Base-by-base conservation (phyloP, 2,329 filamentous ascomycete genomes). In the Dendryphion nanum region DNA sequence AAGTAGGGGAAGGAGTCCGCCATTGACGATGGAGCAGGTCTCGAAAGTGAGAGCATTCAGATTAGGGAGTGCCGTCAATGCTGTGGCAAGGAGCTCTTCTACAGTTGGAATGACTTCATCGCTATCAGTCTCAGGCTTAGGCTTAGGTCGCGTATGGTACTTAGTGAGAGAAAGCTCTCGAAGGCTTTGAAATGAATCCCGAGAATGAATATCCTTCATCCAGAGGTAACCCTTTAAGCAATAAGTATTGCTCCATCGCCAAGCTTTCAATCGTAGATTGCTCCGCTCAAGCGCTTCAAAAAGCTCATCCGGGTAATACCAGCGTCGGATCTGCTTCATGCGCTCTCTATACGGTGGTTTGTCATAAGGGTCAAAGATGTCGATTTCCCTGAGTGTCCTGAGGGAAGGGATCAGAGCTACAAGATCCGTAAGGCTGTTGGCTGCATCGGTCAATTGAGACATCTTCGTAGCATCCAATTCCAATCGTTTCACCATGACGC, bases 31-130 rank as follows among this genome's bases (percentile, higher is more conserved):
- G 3, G 82, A 83, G 30, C 84, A 94, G 6, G 83, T 84, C 55
- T 90, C 81, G 48, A 96, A 82, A 2, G 82, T 73, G 8, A 96
- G 68, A 38, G 82, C 77, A 38, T 75, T 75, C 5, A 97, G 71
- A 2, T 76, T 66, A 1, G 81, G 77, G 6, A 96, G 73, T 18
- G 76, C 71, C 12, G 73, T 70, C 13, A 78, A 61, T 0, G 79
- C 75, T 16, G 75, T 68, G 0, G 68, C 72, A 10, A 68, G 41
- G 59, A 68, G 50, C 23, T 76, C 66, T 35, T 72, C 69, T 1
- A 69, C 65, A 7, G 53, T 59, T 5, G 53, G 57, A 16, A 51
- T 15, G 18, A 10, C 18, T 18, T 4, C 31, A 7, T 8, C 16
- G 6, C 50, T 41, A 6, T 49, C 41, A 6, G 54, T 49, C 7